These are phyloP conservation scores for Phlebiopsis flavidoalba DNA, from an alignment of 768 basidiomycete species.

Conservation along the genomic window DNA sequence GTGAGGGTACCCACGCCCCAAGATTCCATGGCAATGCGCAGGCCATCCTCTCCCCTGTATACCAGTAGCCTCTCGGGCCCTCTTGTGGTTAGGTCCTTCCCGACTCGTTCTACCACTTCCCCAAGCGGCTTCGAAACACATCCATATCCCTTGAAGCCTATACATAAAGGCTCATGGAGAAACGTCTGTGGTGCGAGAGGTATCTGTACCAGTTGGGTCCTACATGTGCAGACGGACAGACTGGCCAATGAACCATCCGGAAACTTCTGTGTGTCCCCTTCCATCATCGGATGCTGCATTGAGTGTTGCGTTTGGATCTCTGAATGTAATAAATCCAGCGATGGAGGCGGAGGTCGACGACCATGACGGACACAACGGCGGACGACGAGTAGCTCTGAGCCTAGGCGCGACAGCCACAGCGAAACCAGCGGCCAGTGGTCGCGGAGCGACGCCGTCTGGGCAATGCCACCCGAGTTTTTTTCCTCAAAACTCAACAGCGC, in stretches of 20 bases:
- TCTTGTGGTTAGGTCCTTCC: too few relatives aligned
- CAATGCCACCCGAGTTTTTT: constrained; percentile 3
- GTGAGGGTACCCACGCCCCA: too few relatives aligned
- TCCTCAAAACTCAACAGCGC: constrained; percentile 3
- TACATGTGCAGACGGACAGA: not conserved
- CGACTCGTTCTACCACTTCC: too few relatives aligned
- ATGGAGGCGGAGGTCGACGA: constrained; percentile 6
- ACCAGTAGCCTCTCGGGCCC: too few relatives aligned
- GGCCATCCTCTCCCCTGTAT: too few relatives aligned
- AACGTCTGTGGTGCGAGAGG: not conserved
- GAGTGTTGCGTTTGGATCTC: not conserved
- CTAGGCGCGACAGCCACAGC: not conserved
- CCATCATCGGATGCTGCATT: not conserved
- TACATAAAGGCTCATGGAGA: constrained; percentile 4
- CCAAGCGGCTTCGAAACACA: too few relatives aligned
- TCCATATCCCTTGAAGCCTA: too few relatives aligned
- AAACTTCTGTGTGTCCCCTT: not conserved
- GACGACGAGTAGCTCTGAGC: not conserved
- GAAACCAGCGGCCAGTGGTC: not conserved
- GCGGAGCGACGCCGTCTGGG: not conserved
- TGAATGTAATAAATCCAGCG: not conserved
- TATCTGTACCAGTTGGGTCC: not conserved
- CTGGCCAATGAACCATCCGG: not conserved
- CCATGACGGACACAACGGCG: not conserved
- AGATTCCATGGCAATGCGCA: too few relatives aligned